Conservation (phyloP, 148 eudicot species). For the Rhododendron ferrugineum region DNA sequence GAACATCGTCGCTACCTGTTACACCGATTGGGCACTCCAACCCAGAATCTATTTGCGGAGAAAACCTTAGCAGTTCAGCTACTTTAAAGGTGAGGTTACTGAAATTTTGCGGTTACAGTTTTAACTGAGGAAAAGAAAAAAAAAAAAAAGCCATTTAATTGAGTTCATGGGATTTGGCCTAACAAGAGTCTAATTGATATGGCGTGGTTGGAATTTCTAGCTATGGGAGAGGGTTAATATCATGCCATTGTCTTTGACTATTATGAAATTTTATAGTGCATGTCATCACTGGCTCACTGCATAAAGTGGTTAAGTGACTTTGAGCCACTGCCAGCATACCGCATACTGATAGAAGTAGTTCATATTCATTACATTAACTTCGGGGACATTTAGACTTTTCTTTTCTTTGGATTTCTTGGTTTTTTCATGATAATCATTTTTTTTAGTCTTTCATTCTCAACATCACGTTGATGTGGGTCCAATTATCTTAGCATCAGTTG, state of each 20-base stretch:
- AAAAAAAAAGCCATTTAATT: background rate
- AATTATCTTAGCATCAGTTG: conserved; percentile 2
- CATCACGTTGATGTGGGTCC: background rate
- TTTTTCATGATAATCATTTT: background rate
- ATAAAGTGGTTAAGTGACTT: background rate
- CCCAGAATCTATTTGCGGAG: conserved; percentile 33
- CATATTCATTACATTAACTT: background rate
- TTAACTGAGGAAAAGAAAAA: background rate
- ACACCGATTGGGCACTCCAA: conserved; percentile 37
- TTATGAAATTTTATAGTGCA: background rate
- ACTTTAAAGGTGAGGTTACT: conserved; percentile 38
- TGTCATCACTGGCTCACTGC: background rate
- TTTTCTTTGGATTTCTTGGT: background rate
- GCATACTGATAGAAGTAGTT: background rate
- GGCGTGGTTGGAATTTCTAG: background rate
- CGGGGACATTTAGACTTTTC: background rate
- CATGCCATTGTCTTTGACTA: background rate
- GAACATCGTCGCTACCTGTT: conserved; percentile 61
- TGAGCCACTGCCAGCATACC: background rate
- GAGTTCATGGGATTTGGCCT: background rate
- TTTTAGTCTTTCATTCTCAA: background rate
- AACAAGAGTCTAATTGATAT: background rate
- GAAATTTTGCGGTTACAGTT: background rate
- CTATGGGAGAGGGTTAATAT: background rate
- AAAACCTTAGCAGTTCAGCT: conserved; percentile 27